phyloP scores from a whole-genome alignment of 106 monocot species.

The Dioscorea dumetorum region DNA sequence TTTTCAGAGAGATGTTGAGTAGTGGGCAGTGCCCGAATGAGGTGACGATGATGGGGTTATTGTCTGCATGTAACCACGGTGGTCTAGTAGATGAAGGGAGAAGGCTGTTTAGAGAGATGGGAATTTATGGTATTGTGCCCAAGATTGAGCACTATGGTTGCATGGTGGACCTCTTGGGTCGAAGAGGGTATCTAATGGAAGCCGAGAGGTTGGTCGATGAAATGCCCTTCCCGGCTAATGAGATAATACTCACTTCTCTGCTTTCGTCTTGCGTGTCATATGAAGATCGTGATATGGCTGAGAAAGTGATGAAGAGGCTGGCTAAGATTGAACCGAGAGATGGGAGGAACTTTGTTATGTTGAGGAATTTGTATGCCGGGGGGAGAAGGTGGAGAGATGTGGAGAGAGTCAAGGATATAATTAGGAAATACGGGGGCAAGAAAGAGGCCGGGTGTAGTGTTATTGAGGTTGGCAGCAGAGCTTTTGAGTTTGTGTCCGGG shows the following conservation, averaged over 20 bases:
- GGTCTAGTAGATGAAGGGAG: slow-evolving; percentile 47
- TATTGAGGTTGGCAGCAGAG: slow-evolving; percentile 29
- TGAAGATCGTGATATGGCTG: slow-evolving; percentile 29
- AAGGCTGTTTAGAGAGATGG: slow-evolving; percentile 35
- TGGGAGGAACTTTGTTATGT: slow-evolving; percentile 52
- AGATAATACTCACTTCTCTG: slow-evolving; percentile 40
- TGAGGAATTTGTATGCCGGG: slow-evolving; percentile 64
- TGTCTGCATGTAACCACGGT: slow-evolving; percentile 43
- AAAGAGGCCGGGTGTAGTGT: slow-evolving; percentile 51
- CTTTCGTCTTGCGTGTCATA: slow-evolving; percentile 24
- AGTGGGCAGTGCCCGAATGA: slow-evolving; percentile 22
- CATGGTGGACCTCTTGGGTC: slow-evolving; percentile 41
- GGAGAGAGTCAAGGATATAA: slow-evolving; percentile 23
- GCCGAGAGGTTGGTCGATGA: slow-evolving; percentile 34
- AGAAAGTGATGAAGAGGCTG: slow-evolving; percentile 32
- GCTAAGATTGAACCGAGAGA: slow-evolving; percentile 30
- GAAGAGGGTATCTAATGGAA: slow-evolving; percentile 34
- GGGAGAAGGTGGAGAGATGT: slow-evolving; percentile 44
- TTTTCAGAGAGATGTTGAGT: slow-evolving; percentile 28
- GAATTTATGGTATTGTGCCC: slow-evolving; percentile 4
- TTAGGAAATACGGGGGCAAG: slow-evolving; percentile 33
- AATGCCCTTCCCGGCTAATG: slow-evolving; percentile 32
- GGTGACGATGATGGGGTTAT: slow-evolving; percentile 39
- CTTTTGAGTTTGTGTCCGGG: slow-evolving; percentile 44
- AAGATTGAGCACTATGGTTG: slow-evolving; percentile 42